A percentile compares a stretch with the other conserved stretches of the same genome.
phyloP scores from a whole-genome alignment of 805 yeast genomes.

The Barnettozyma sp. region DNA sequence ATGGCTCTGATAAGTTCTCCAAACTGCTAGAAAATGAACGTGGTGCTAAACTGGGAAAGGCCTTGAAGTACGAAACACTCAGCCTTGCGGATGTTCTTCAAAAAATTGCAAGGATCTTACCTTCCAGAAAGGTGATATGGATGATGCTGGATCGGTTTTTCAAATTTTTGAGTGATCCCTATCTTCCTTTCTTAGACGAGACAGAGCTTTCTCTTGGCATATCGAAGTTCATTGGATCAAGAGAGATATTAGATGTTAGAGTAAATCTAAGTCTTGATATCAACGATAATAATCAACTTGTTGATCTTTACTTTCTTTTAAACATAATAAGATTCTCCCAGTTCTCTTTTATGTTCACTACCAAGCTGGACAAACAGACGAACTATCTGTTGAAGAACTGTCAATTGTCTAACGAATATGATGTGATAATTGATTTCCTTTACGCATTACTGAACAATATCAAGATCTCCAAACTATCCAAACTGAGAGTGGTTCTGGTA shows the following conservation, averaged over 20 bases:
- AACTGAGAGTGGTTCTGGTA: conserved; percentile 13
- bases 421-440: conserved; percentile 15
- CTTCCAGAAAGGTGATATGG: conserved; percentile 51
- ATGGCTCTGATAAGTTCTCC: conserved; percentile 10
- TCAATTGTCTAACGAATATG: conserved; percentile 15
- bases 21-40: conserved; percentile 15
- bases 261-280: conserved; percentile 25
- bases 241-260: conserved; percentile 22
- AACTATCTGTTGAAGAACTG: conserved; percentile 11
- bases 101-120: conserved; percentile 37
- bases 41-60: conserved; percentile 14
- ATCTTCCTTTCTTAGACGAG: conserved; percentile 61
- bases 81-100: conserved; percentile 15
- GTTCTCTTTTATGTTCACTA: conserved; percentile 13
- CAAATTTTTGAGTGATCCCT: conserved; percentile 35
- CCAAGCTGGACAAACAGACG: conserved; percentile 12
- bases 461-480: conserved; percentile 6
- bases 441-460: conserved; percentile 7
- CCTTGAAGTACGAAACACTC: conserved; percentile 13
- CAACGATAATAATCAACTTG: conserved; percentile 10
- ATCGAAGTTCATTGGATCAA: conserved; percentile 37
- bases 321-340: conserved; percentile 18
- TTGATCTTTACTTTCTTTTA: conserved; percentile 11
- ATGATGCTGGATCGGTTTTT: conserved; percentile 47
- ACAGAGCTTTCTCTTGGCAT: conserved; percentile 35